Evolutionary conservation across 345 rosid genomes (phyloP), one percentile per base, ranked within the genome.

Genomic region (Pelargonium nanum): DNA sequence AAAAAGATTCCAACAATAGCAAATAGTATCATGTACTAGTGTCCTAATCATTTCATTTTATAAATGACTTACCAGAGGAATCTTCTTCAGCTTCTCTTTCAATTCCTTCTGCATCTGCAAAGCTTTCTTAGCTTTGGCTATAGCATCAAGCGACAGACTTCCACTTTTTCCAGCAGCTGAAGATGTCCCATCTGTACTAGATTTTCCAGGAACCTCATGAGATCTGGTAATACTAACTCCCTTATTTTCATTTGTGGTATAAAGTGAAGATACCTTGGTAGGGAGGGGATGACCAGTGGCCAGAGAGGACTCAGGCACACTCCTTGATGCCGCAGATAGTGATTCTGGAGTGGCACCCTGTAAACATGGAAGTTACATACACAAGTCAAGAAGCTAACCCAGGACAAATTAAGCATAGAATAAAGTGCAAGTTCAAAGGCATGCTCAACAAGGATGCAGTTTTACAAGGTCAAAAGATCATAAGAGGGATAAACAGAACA

Each of bases 141-240:
- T 65, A 61, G 87, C 94, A 78, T 89, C 96, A 83, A 83, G 89
- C 19, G 97, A 87, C 60, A 84, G 74, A 65, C 68, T 85, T 70
- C 81, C 85, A 78, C 76, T 79, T 81, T 84, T 85, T 63, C 89
- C 95, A 76, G 89, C 88, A 55, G 75, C 67, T 64, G 93, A 74
- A 30, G 93, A 70, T 68, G 85, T 26, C 78, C 91, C 96, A 93
- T 89, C 97, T 89, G 99, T 93, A 93, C 99, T 93, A 84, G 94
- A 85, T 77, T 85, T 90, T 85, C 96, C 99, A 89, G 82, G 87
- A 93, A 93, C 99, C 99, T 87, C 96, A 89, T 93, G 96, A 93
- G 94, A 87, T 75, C 97, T 77, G 93, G 83, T 77, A 84, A 84
- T 74, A 93, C 88, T 89, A 85, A 84, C 93, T 84, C 88, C 98